phyloP scores from a whole-genome alignment of 352 stramenopile species.

The Peronospora belbahrii region DNA sequence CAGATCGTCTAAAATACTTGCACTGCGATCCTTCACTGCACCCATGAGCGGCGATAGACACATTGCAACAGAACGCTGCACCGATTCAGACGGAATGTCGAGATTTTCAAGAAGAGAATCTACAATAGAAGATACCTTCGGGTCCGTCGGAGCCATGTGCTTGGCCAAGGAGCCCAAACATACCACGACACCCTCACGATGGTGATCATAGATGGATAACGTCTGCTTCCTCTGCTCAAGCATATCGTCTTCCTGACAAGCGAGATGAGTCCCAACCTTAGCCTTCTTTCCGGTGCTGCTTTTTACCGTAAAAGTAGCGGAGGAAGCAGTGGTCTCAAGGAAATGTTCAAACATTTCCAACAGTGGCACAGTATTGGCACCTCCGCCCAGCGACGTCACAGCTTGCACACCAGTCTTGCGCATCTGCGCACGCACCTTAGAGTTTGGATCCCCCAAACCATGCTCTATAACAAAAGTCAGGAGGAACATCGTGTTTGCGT shows the following conservation, averaged over 20 bases:
- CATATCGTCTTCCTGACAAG: constrained; percentile 27
- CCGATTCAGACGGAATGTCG: constrained; percentile 88
- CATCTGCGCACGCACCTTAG: constrained; percentile 72
- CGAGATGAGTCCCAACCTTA: constrained; percentile 22
- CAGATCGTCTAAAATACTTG: constrained; percentile 65
- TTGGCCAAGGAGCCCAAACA: constrained; percentile 85
- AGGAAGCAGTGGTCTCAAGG: constrained; percentile 48
- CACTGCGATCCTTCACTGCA: constrained; percentile 67
- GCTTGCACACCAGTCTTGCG: constrained; percentile 78
- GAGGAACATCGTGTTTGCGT: constrained; percentile 50
- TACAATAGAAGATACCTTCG: constrained; percentile 85
- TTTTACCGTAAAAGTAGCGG: constrained; percentile 2
- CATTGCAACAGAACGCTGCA: constrained; percentile 88
- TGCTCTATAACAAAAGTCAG: constrained; percentile 79
- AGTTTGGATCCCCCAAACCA: constrained; percentile 63
- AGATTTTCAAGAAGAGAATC: constrained; percentile 84
- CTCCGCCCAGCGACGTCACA: constrained; percentile 60
- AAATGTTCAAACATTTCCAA: constrained; percentile 71
- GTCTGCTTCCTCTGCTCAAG: constrained; percentile 27
- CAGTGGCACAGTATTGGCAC: constrained; percentile 53
- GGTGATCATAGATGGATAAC: constrained; percentile 70
- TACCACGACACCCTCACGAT: constrained; percentile 87
- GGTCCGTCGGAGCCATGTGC: constrained; percentile 85
- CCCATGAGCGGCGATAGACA: constrained; percentile 88
- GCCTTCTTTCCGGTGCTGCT: constrained; percentile 24